Conservation (phyloP, 129 eudicot genomes). For the Saussurea involucrata region DNA sequence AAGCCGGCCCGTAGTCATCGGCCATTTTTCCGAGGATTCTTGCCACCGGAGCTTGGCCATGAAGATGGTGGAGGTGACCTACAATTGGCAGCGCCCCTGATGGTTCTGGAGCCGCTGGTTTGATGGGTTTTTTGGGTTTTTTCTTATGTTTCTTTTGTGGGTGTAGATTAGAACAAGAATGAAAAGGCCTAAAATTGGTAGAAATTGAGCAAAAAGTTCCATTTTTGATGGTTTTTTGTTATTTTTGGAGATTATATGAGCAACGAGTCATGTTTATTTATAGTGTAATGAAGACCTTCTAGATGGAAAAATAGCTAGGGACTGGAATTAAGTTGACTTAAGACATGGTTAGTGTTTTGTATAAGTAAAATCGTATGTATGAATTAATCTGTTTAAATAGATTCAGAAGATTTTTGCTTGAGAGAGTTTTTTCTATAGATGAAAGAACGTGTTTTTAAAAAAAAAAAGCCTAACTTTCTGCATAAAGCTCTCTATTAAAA, state of each 20-base stretch:
- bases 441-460: too few species aligned
- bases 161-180: constrained; percentile 1
- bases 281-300: not conserved
- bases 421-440: too few species aligned
- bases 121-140: not conserved
- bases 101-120: constrained; percentile 45
- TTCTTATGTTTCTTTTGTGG: not conserved
- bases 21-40: constrained; percentile 49
- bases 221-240: not conserved
- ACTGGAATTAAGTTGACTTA: not conserved
- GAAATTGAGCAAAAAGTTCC: constrained; percentile 6
- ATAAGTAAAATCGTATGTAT: too few species aligned
- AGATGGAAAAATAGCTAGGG: not conserved
- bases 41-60: constrained; percentile 41
- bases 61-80: constrained; percentile 54
- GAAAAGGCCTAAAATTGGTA: not conserved
- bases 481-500: too few species aligned
- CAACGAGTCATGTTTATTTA: not conserved
- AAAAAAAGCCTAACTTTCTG: too few species aligned
- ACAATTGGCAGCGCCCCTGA: constrained; percentile 56
- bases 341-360: too few species aligned
- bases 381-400: too few species aligned
- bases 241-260: not conserved
- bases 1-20: constrained; percentile 44
- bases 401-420: too few species aligned